Evolutionary conservation across 257 asterid genomes (phyloP), one percentile per base, ranked within the genome.

Genomic region (Plantago major): DNA sequence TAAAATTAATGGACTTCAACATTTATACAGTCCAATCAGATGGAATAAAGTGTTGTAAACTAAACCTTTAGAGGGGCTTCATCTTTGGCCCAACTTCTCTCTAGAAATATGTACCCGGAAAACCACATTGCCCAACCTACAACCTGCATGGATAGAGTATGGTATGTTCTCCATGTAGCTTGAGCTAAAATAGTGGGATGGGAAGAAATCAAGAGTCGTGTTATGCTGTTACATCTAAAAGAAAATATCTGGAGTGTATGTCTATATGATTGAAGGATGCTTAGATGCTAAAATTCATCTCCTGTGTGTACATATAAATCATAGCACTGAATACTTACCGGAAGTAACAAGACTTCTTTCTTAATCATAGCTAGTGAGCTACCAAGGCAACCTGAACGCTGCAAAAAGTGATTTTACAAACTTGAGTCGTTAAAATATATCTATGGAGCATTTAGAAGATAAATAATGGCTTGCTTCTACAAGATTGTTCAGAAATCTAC

Each of bases 101-200:
- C 83, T 42, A 87, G 81, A 76, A 79, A 82, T 65, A 87, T 74
- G 67, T 65, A 80, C 64, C 80, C 82, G 52, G 93, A 63, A 75
- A 87, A 87, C 93, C 93, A 84, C 95, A 87, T 87, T 42, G 93
- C 82, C 95, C 95, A 87, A 65, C 95, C 95, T 71, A 87, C 68
- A 62, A 87, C 90, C 95, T 82, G 86, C 48, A 52, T n/a, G 17
- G 28, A 62, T 64, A 45, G 33, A 6, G 40, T 33, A 30, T 0
- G 40, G 40, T 33, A 33, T 33, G 40, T 33, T 33, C 5, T 7
- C 40, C 1, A 33, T 33, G 6, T 33, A 33, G 8, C 40, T 38
- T 62, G 56, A 68, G 58, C 62, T 51, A 19, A 46, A 15, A 40
- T 3, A 43, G n/a, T 14, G 40, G 64, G 26, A 19, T 55, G 13